phyloP scores from a whole-genome alignment of 345 rosid species.

The Populus alba region DNA sequence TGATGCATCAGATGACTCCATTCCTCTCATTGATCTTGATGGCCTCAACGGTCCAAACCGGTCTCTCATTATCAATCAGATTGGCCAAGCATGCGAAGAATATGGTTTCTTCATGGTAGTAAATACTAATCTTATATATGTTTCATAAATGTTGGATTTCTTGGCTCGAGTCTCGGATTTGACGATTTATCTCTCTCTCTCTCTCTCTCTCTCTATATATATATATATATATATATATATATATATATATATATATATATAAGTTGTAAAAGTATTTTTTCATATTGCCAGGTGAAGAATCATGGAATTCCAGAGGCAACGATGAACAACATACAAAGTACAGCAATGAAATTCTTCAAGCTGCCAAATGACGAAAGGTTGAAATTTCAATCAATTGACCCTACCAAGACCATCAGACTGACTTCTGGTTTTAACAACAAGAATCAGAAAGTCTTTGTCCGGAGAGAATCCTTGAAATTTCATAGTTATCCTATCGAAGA shows the following conservation, averaged over 20 bases:
- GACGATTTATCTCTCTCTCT: too few relatives aligned
- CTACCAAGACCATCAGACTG: slow-evolving; percentile 51
- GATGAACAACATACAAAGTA: slow-evolving; percentile 31
- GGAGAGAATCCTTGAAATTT: slow-evolving; percentile 79
- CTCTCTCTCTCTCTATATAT: too few relatives aligned
- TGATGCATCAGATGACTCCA: slow-evolving; percentile 29
- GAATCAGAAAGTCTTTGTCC: slow-evolving; percentile 59
- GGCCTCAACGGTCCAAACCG: slow-evolving; percentile 47
- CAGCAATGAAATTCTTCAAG: slow-evolving; percentile 55
- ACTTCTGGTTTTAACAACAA: slow-evolving; percentile 73
- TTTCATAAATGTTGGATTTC: too few relatives aligned
- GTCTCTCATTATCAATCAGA: slow-evolving; percentile 30
- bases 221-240: too few relatives aligned
- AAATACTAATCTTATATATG: too few relatives aligned
- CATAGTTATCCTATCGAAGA: slow-evolving; percentile 69
- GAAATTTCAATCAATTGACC: slow-evolving; percentile 61
- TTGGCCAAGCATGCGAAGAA: slow-evolving; percentile 49
- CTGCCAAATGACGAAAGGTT: slow-evolving; percentile 63
- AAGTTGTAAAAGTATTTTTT: too few relatives aligned
- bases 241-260: too few relatives aligned
- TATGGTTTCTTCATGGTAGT: slow-evolving; percentile 70
- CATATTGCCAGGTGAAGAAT: slow-evolving; percentile 50
- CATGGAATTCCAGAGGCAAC: slow-evolving; percentile 49
- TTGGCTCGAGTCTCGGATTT: too few relatives aligned
- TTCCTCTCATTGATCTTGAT: slow-evolving; percentile 61